These are phyloP conservation scores for Diophrys sp. DNA, from an alignment of 73 alveolate species.

Conservation along the genomic window DNA sequence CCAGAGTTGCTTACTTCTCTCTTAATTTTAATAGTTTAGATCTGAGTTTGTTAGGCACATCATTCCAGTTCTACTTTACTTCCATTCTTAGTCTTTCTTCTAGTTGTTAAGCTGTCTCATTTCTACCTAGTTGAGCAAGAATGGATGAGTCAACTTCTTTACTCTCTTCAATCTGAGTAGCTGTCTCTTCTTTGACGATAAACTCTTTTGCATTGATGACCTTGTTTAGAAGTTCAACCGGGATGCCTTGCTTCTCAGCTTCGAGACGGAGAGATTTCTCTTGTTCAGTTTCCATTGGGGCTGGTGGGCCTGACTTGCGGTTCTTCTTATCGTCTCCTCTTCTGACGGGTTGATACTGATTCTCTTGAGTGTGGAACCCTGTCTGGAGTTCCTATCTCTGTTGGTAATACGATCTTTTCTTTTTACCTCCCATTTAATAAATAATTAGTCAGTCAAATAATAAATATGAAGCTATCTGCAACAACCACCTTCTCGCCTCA, in stretches of 20 bases:
- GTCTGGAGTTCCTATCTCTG: too few relatives aligned
- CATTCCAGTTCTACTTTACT: not conserved
- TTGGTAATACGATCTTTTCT: too few relatives aligned
- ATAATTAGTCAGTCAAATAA: too few relatives aligned
- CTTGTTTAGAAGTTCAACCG: not conserved
- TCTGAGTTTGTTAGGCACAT: not conserved
- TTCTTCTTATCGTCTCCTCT: too few relatives aligned
- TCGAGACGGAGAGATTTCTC: not conserved
- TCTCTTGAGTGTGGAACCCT: too few relatives aligned
- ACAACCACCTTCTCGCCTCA: not conserved
- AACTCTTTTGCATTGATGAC: not conserved
- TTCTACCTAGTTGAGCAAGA: not conserved
- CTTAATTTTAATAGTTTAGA: not conserved
- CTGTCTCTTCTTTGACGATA: not conserved
- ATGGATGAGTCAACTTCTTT: not conserved
- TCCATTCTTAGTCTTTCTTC: not conserved
- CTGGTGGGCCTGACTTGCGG: too few relatives aligned
- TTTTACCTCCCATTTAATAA: too few relatives aligned
- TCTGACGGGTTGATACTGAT: too few relatives aligned
- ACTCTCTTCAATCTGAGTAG: not conserved
- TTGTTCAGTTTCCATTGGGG: not conserved
- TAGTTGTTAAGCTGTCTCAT: not conserved
- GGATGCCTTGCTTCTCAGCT: conserved; percentile 2
- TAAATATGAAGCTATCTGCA: not conserved
- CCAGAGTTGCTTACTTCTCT: not conserved